Evolutionary conservation across 23 red algal species (phyloP).

Genomic region (Rhodosorus marinus): DNA sequence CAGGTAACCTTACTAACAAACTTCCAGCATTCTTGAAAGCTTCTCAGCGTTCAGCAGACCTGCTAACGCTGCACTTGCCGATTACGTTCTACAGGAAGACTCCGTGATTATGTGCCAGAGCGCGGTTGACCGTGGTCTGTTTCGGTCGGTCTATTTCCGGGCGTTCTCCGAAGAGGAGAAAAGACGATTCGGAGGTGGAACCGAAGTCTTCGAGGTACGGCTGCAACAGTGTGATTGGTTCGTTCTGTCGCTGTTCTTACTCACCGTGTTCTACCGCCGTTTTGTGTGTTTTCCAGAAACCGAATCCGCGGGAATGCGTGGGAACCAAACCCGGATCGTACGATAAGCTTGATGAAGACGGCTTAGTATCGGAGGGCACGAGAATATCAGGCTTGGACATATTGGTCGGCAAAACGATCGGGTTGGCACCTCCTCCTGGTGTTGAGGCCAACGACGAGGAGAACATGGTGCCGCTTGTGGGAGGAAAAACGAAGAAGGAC

Average conservation of each 20-base stretch:
- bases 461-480: background rate
- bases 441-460: background rate
- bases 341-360: conserved; percentile 80
- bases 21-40: too few relatives aligned
- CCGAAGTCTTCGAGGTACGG: conserved; percentile 65
- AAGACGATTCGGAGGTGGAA: conserved; percentile 33
- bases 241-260: too few relatives aligned
- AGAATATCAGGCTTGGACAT: conserved; percentile 61
- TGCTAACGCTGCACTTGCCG: too few relatives aligned
- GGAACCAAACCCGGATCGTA: conserved; percentile 75
- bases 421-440: conserved; percentile 8
- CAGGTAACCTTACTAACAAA: too few relatives aligned
- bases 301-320: conserved; percentile 22
- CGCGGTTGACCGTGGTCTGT: conserved; percentile 81
- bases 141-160: conserved; percentile 85
- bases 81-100: too few relatives aligned
- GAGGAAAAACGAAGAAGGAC: conserved; percentile 71
- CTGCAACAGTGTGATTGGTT: too few relatives aligned
- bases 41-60: too few relatives aligned
- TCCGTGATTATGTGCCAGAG: conserved; percentile 93
- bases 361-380: conserved; percentile 57
- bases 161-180: conserved; percentile 73
- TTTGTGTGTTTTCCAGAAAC: too few relatives aligned
- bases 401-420: conserved; percentile 74
- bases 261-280: too few relatives aligned